Percentiles rank a stretch among this genome's conserved stretches.
Evolutionary conservation across 1,139 yeast species (phyloP).

Genomic region (Candida glucosophila): DNA sequence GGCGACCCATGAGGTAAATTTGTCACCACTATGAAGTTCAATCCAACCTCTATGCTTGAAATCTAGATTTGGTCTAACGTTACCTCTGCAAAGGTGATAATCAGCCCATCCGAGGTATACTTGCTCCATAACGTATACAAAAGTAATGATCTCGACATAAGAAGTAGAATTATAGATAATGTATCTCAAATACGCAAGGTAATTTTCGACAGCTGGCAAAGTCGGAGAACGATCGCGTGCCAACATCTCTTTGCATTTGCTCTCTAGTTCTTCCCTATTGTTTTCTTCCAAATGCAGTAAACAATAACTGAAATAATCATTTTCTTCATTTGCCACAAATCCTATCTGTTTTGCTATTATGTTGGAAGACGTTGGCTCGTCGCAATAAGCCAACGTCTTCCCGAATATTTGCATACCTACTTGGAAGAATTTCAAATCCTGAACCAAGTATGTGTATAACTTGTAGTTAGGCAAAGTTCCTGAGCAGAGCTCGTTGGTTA

Average conservation of each 20-base stretch:
- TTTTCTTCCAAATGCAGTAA: constrained; percentile 18
- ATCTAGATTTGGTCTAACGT: constrained; percentile 19
- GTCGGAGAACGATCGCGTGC: constrained; percentile 6
- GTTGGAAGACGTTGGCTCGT: constrained; percentile 25
- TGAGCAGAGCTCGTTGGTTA: constrained; percentile 37
- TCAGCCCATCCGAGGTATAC: constrained; percentile 48
- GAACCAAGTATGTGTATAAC: constrained; percentile 37
- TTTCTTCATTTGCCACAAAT: constrained; percentile 39
- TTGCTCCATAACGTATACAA: constrained; percentile 39
- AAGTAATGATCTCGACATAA: constrained; percentile 38
- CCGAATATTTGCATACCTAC: constrained; percentile 36
- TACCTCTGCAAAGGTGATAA: constrained; percentile 11
- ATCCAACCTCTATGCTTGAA: constrained; percentile 47
- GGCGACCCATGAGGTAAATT: constrained; percentile 36
- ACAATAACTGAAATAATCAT: constrained; percentile 34
- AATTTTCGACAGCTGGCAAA: constrained; percentile 27
- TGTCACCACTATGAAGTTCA: constrained; percentile 38
- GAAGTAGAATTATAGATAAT: constrained; percentile 19
- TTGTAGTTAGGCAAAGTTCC: constrained; percentile 37
- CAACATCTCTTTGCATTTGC: constrained; percentile 13
- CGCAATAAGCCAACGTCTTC: constrained; percentile 36
- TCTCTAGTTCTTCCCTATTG: constrained; percentile 8
- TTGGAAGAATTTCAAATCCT: constrained; percentile 42
- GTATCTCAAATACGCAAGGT: constrained; percentile 25
- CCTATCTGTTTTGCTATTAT: constrained; percentile 43